Evolutionary conservation across 805 yeast genomes (phyloP), one percentile per base, ranked within the genome.

Genomic region (Lipomyces orientalis): DNA sequence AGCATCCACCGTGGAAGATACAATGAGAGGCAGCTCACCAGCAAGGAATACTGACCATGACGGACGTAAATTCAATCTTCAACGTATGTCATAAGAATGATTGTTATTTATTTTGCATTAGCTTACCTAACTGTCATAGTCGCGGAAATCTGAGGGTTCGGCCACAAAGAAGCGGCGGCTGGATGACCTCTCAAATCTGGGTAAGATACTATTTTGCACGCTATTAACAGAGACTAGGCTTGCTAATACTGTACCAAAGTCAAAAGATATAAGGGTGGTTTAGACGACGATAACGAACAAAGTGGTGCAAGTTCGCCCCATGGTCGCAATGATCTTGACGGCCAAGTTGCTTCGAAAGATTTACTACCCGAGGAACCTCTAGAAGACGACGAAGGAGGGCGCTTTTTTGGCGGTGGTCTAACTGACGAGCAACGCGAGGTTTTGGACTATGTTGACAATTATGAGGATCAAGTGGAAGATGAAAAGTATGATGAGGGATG

Each of bases 321-420:
- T n/a, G 64, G 7, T 39, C 37, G 19, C 43, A 19, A 16, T 25
- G 39, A 34, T 46, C 25, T 25, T 19, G 35, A 55, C 34, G 25
- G 58, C 25, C 65, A 22, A 14, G 64, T 49, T 14, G 29, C 52
- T 60, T 22, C 19, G 5, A 4, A 8, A 6, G 49, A 43, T n/a
- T 43, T n/a, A 43, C 49, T 1, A 19, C 25, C 8, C 16, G 62
- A 59, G 1, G 64, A 54, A 6, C 64, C 58, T 5, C 54, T 51
- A 7, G 66, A 51, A 5, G 73, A 70, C 61, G 74, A 71, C 16
- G 74, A 72, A 58, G 74, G 73, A 49, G 74, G 72, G n/a, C 57
- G 73, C 12, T 69, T 72, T 60, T 71, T 64, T 19, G 74, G 74
- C 25, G 71, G 70, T 4, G 74, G 74, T 2, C 58, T 72, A 19